These are phyloP conservation scores for Ogataea haglerorum DNA, from an alignment of 805 yeast species.

Conservation along the genomic window DNA sequence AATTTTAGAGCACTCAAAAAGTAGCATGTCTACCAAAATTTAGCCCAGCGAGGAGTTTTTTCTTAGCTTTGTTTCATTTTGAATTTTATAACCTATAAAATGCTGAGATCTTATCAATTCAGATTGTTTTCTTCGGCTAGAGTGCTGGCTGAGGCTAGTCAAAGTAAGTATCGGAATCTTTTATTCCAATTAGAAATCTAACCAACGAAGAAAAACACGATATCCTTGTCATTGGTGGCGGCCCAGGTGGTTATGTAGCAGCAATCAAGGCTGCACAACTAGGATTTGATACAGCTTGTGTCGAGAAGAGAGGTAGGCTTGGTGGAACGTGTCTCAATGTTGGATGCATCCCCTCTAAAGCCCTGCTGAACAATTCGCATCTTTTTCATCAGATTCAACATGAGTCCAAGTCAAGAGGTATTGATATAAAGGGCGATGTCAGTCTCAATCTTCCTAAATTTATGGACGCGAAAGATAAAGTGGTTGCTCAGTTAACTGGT, in stretches of 20 bases:
- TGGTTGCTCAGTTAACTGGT: slow-evolving; percentile 84
- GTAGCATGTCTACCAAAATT: not conserved
- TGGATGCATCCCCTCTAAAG: slow-evolving; percentile 98
- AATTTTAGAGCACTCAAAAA: too few species aligned
- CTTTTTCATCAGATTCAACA: slow-evolving; percentile 83
- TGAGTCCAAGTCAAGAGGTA: slow-evolving; percentile 87
- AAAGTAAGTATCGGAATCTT: slow-evolving; percentile 21
- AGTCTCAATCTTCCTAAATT: slow-evolving; percentile 70
- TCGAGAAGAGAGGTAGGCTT: slow-evolving; percentile 92
- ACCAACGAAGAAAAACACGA: slow-evolving; percentile 58
- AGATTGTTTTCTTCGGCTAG: slow-evolving; percentile 34
- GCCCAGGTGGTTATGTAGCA: slow-evolving; percentile 99
- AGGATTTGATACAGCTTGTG: slow-evolving; percentile 91
- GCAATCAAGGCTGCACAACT: slow-evolving; percentile 98
- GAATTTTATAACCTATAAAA: slow-evolving; percentile 3
- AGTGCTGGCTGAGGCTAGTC: slow-evolving; percentile 26
- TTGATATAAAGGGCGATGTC: slow-evolving; percentile 71
- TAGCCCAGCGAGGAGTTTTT: not conserved
- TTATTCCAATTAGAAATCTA: not conserved
- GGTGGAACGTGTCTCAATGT: slow-evolving; percentile 99
- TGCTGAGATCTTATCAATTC: slow-evolving; percentile 32
- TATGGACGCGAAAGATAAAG: slow-evolving; percentile 88
- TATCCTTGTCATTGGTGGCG: slow-evolving; percentile 95
- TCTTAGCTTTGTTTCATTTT: too few species aligned
- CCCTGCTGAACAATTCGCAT: slow-evolving; percentile 91